Base-by-base conservation (phyloP, 148 eudicot species). In the Diospyros kaki region DNA sequence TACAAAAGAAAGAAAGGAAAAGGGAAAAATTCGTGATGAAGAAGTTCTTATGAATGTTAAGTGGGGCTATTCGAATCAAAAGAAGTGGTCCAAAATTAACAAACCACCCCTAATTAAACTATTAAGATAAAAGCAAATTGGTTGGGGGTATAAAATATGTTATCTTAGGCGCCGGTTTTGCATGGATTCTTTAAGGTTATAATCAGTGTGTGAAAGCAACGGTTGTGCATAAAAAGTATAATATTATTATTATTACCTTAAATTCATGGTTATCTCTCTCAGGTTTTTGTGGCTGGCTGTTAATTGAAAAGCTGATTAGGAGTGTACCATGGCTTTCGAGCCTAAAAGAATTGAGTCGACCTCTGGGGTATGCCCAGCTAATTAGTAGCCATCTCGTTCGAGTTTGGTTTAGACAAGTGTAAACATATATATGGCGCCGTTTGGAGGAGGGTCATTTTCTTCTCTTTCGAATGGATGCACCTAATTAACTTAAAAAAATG, bases 1-100 rank as follows among this genome's bases (percentile, higher is more conserved):
- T 28, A 28, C 28, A 28, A 28, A 28, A 28, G 28, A 28, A 28
- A 28, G 28, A 28, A 28, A 15, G n/a, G 17, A 9, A 51, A 50
- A 50, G 4, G 14, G 15, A 17, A 51, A 68, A 69, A 3, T n/a
- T 53, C 40, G 56, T 72, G n/a, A n/a, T n/a, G n/a, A n/a, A n/a
- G n/a, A n/a, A 54, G 7, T 28, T 28, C 50, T 59, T 0, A 56
- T 70, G 4, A 50, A 9, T 18, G 3, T 66, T 28, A 39, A 72
- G 41, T 43, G 61, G 55, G 42, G 4, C 50, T 55, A 61, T 71
- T 46, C 18, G 61, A 56, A 73, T 61, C 39, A 17, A 58, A 61
- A 43, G 41, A 73, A 44, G 77, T 68, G 81, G 81, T 43, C 63
- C 81, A 56, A 60, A 69, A 73, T 64, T 50, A 73, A 40, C 68